A percentile compares a stretch with the other conserved stretches of the same genome.
Conservation (phyloP, 495 filamentous ascomycete species). For the Penicillium maclennaniae region DNA sequence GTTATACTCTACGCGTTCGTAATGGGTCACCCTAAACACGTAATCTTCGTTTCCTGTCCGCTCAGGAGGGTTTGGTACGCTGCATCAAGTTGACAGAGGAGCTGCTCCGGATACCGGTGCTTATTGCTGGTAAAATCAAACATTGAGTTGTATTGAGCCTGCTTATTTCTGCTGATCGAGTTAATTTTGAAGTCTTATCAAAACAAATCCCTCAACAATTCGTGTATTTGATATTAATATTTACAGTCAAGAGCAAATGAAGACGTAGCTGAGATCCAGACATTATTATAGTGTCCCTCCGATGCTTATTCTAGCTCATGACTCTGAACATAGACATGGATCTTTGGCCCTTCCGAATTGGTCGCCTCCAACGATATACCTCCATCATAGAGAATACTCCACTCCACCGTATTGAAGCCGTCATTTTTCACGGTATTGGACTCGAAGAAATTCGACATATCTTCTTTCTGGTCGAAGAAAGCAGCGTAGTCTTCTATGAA, state of each 20-base stretch:
- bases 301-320: neutral
- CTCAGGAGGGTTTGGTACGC: no score
- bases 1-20: no score
- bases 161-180: neutral
- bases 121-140: neutral
- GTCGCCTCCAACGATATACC: neutral
- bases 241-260: slow-evolving; percentile 8
- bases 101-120: no score
- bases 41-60: no score
- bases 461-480: neutral
- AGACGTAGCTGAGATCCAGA: neutral
- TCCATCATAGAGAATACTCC: neutral
- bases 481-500: neutral
- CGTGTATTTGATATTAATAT: neutral
- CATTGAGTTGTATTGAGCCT: neutral
- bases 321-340: neutral
- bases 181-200: neutral
- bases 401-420: neutral
- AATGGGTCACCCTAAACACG: no score
- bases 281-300: neutral
- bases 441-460: slow-evolving; percentile 3
- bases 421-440: neutral
- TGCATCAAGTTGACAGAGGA: no score
- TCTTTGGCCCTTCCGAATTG: neutral
- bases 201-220: neutral